Evolutionary conservation across 345 rosid genomes (phyloP), one percentile per base, ranked within the genome.

Genomic region (Gossypium thurberi): DNA sequence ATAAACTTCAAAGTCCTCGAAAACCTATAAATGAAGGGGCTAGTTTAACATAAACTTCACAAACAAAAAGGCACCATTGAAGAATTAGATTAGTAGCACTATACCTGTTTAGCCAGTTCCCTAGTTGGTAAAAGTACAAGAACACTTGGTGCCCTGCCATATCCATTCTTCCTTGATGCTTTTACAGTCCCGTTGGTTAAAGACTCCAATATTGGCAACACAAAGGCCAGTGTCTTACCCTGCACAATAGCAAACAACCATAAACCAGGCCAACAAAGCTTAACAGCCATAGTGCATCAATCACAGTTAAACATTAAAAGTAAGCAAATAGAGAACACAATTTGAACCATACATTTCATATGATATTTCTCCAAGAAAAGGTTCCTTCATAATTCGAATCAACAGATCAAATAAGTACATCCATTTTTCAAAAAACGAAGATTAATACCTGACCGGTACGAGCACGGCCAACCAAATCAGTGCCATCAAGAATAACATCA

Each of bases 191-290:
- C 97, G 57, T 87, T 93, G 15, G 85, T 83, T 75, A 96, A 74
- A 8, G 97, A 93, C 80, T 96, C 99, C 82, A 96, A 73, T 74
- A 96, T 87, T 14, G 98, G 99, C 84, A 96, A 82, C 82, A 96
- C 97, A 83, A 96, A 96, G 9, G 99, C 99, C 74, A 96, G 78
- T 51, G 97, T 96, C 80, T 93, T 96, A 33, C 99, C 99, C 99
- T 91, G 85, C 47, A 23, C 17, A 58, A 11, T 23, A 10, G 33
- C 8, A 3, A 58, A 3, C 62, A 58, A 56, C 26, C 1, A 3
- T 21, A 21, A 10, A 51, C 56, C 56, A 51, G n/a, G 56, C 21
- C 56, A 51, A 51, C 56, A 17, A 33, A 51, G 56, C 56, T 50
- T 50, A 13, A 17, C 28, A 20, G 26, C 13, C 28, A 56, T 56